Percentiles rank a stretch among this genome's conserved stretches.
Evolutionary conservation across 169 alveolate genomes (phyloP).

Genomic region (Cryptosporidium tyzzeri): DNA sequence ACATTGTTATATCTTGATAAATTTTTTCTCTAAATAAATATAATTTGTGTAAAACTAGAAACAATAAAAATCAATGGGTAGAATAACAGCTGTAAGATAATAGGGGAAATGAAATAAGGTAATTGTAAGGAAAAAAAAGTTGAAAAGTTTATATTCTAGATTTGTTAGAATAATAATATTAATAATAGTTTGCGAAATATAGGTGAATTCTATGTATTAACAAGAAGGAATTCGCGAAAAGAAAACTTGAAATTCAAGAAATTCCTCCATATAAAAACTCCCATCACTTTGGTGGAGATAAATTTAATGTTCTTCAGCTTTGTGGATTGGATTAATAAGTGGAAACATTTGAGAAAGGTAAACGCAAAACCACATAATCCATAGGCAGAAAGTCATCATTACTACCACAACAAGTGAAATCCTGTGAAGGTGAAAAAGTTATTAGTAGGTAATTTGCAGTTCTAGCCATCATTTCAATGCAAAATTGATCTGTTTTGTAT

Average conservation of each 20-base stretch:
- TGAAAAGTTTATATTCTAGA: neutral
- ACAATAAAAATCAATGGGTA: neutral
- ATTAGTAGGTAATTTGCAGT: neutral
- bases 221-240: neutral
- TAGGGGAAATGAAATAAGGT: neutral
- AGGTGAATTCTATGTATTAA: neutral
- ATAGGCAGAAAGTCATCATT: constrained; percentile 73
- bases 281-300: neutral
- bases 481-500: constrained; percentile 5
- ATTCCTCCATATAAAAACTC: neutral
- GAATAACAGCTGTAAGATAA: neutral
- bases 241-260: neutral
- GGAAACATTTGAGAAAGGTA: constrained; percentile 71
- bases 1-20: neutral
- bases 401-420: constrained; percentile 66
- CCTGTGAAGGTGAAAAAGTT: constrained; percentile 1
- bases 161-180: constrained; percentile 1
- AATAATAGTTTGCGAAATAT: neutral
- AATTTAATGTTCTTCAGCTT: constrained; percentile 57
- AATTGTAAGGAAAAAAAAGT: neutral
- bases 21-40: neutral
- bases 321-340: constrained; percentile 67
- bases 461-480: neutral
- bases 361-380: constrained; percentile 76
- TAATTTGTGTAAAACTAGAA: neutral